Conservation (phyloP, 352 stramenopile species). For the Globisporangium sylvaticum region DNA sequence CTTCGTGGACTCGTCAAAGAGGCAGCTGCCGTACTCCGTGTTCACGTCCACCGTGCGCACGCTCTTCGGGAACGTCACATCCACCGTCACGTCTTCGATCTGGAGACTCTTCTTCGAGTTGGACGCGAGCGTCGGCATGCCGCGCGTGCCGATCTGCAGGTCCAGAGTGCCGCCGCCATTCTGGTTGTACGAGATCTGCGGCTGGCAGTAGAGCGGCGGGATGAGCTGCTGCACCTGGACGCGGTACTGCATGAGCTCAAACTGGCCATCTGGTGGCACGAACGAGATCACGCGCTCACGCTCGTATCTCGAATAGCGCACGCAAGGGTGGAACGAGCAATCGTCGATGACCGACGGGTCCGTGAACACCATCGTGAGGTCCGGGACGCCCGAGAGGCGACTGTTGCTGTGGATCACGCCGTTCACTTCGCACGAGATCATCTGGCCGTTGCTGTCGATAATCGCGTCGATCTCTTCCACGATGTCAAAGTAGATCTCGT, state of each 20-base stretch:
- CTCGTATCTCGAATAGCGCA: constrained; percentile 95
- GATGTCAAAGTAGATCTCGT: constrained; percentile 99
- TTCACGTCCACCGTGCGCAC: constrained; percentile 94
- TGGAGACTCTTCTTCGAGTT: constrained; percentile 79
- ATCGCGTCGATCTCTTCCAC: constrained; percentile 98
- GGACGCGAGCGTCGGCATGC: constrained; percentile 72
- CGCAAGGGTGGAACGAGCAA: constrained; percentile 98
- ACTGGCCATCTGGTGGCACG: constrained; percentile 96
- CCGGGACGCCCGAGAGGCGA: constrained; percentile 94
- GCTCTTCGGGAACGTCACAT: constrained; percentile 96
- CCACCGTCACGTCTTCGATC: constrained; percentile 91
- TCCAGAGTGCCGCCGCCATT: constrained; percentile 67
- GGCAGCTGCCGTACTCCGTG: constrained; percentile 88
- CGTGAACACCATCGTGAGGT: constrained; percentile 96
- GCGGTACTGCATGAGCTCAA: constrained; percentile 92
- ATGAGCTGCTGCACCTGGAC: constrained; percentile 80
- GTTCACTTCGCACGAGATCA: constrained; percentile 94
- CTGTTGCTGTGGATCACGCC: constrained; percentile 95
- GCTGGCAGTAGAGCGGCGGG: constrained; percentile 87
- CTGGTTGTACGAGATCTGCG: constrained; percentile 81
- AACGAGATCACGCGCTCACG: constrained; percentile 96
- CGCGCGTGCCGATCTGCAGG: constrained; percentile 63
- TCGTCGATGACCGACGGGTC: constrained; percentile 96
- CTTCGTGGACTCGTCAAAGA: constrained; percentile 95
- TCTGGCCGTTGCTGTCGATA: constrained; percentile 85